phyloP scores from a whole-genome alignment of 345 rosid genomes.

The Populus alba region DNA sequence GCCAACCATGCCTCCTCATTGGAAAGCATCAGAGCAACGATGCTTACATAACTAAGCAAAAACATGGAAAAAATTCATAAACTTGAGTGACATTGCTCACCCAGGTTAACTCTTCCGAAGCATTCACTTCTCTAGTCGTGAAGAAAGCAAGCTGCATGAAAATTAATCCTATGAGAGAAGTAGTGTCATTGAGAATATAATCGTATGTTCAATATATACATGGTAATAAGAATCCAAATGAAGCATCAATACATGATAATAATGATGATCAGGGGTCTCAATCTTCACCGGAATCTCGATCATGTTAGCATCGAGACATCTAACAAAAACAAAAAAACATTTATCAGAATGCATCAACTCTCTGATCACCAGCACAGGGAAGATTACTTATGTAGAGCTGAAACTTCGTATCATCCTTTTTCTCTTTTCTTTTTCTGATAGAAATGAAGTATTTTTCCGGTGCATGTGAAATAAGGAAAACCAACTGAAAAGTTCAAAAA shows the following conservation, averaged over 20 bases:
- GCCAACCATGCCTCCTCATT: not conserved
- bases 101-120: conserved; percentile 82
- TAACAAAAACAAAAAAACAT: conserved; percentile 20
- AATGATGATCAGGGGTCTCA: conserved; percentile 80
- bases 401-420: not conserved
- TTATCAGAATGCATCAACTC: not conserved
- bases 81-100: conserved; percentile 40
- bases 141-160: conserved; percentile 79
- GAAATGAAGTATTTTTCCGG: too few relatives aligned
- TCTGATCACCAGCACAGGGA: not conserved
- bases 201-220: not conserved
- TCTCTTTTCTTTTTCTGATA: not conserved
- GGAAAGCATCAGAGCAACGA: not conserved
- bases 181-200: too few relatives aligned
- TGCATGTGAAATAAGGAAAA: not conserved
- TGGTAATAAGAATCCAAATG: not conserved
- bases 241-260: conserved; percentile 66
- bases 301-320: conserved; percentile 85
- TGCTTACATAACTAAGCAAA: not conserved
- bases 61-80: not conserved
- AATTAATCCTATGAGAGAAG: not conserved
- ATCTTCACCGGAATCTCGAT: conserved; percentile 89
- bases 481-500: not conserved
- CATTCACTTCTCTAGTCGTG: conserved; percentile 64
- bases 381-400: not conserved